Evolutionary conservation across 192 early-diverging fungal genomes (phyloP), one percentile per base, ranked within the genome.

Genomic region (Coemansia sp.): DNA sequence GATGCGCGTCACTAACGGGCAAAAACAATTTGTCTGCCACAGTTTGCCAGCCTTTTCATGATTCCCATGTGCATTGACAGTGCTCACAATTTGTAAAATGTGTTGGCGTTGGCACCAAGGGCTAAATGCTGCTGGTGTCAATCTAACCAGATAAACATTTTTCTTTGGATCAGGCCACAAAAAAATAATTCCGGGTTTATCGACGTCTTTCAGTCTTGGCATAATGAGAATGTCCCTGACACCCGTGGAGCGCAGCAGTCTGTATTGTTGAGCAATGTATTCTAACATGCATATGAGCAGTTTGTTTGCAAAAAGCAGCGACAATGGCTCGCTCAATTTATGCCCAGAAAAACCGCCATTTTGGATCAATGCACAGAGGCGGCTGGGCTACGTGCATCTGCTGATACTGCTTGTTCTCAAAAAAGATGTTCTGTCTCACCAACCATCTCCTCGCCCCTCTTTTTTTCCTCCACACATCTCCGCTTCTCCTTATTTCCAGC

Each of bases 341-440:
- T 27, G 27, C 32, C 32, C 32, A 45, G 14, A 45, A 15, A 7
- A 10, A 4, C 41, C 41, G 41, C 41, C 41, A 45, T 45, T 45
- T 45, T 45, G 41, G 41, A 3, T 45, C 41, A 45, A 45, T 45
- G 11, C 14, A n/a, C 11, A 12, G 14, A 45, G 41, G 3, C 41
- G 41, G 3, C 41, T 45, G 10, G 14, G 2, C 41, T 4, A 45
- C 15, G 2, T n/a, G 32, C 41, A 45, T 45, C 41, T 45, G 41
- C 41, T 45, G 41, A 45, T 45, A 45, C 41, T 45, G 41, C 14
- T 45, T 45, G 41, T 45, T 45, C 41, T 45, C 11, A 45, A 45
- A 45, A 45, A 12, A n/a, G 41, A n/a, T n/a, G 41, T 45, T n/a
- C 15, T 45, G 41, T 45, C 15, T 45, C 41, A 45, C 15, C 41